Conservation (phyloP, 805 yeast species). For the Candida taoyuanica region DNA sequence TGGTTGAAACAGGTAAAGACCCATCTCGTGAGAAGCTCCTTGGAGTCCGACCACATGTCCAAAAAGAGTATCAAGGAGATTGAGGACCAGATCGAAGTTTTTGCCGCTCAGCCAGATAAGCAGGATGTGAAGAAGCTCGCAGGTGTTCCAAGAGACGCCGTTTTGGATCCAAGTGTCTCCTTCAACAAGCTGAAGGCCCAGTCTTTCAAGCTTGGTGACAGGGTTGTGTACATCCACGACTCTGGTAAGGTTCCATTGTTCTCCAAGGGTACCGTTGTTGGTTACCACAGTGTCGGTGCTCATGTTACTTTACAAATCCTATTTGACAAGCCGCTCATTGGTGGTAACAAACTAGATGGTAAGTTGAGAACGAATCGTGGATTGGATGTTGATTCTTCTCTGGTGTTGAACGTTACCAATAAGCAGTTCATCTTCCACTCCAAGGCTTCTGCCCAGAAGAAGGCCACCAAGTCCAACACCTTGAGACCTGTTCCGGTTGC, state of each 20-base stretch:
- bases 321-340: conserved; percentile 77
- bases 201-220: conserved; percentile 79
- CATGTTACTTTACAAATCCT: conserved; percentile 62
- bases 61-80: conserved; percentile 58
- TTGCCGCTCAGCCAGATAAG: conserved; percentile 40
- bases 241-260: conserved; percentile 87
- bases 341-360: conserved; percentile 81
- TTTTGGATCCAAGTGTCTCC: conserved; percentile 71
- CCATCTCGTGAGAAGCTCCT: conserved; percentile 57
- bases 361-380: conserved; percentile 78
- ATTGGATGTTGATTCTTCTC: conserved; percentile 71
- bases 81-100: conserved; percentile 54
- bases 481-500: conserved; percentile 9
- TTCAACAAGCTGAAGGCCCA: conserved; percentile 69
- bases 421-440: conserved; percentile 76
- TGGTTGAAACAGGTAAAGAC: conserved; percentile 50
- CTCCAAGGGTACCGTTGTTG: conserved; percentile 86
- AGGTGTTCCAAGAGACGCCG: conserved; percentile 81
- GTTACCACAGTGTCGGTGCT: conserved; percentile 57
- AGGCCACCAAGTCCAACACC: conserved; percentile 12
- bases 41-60: conserved; percentile 77
- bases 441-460: conserved; percentile 44
- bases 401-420: conserved; percentile 71
- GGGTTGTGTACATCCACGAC: conserved; percentile 79
- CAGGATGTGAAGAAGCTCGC: conserved; percentile 53